Evolutionary conservation across 176 grass and related monocot species (phyloP).

Genomic region (Coix lacrymajobi): DNA sequence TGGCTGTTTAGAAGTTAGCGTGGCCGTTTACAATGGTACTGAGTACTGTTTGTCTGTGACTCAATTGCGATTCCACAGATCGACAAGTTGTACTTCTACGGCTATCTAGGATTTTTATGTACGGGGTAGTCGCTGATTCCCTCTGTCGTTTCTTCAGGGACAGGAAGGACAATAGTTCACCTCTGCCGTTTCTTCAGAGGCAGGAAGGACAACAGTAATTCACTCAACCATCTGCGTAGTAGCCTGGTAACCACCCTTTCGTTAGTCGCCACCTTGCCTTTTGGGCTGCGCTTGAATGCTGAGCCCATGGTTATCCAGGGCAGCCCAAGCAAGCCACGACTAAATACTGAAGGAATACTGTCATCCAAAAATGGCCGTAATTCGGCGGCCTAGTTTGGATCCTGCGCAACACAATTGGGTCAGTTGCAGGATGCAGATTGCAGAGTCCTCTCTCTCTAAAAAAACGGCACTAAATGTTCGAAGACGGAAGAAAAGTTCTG

Average conservation of each 20-base stretch:
- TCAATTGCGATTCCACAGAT: not conserved
- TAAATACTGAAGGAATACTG: too few relatives aligned
- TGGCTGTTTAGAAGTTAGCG: too few relatives aligned
- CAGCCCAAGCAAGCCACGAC: not conserved
- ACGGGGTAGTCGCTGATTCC: too few relatives aligned
- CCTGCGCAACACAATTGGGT: slow-evolving; percentile 30
- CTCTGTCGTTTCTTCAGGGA: too few relatives aligned
- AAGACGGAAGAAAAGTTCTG: too few relatives aligned
- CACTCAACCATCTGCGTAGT: too few relatives aligned
- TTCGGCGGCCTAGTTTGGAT: slow-evolving; percentile 38
- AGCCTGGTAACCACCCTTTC: too few relatives aligned
- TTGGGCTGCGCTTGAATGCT: not conserved
- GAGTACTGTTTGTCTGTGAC: not conserved
- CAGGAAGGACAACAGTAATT: too few relatives aligned
- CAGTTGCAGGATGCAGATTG: not conserved
- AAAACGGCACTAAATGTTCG: too few relatives aligned
- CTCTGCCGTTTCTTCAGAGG: too few relatives aligned
- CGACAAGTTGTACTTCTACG: not conserved
- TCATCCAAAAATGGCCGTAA: not conserved
- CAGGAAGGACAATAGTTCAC: too few relatives aligned
- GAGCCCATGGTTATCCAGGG: not conserved
- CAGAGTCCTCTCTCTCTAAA: not conserved
- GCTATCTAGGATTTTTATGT: not conserved
- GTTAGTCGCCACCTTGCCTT: not conserved
- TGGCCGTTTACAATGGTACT: too few relatives aligned